These are phyloP conservation scores for Quercus mongolica DNA, from an alignment of 306 rosid genomes.

Conservation along the genomic window DNA sequence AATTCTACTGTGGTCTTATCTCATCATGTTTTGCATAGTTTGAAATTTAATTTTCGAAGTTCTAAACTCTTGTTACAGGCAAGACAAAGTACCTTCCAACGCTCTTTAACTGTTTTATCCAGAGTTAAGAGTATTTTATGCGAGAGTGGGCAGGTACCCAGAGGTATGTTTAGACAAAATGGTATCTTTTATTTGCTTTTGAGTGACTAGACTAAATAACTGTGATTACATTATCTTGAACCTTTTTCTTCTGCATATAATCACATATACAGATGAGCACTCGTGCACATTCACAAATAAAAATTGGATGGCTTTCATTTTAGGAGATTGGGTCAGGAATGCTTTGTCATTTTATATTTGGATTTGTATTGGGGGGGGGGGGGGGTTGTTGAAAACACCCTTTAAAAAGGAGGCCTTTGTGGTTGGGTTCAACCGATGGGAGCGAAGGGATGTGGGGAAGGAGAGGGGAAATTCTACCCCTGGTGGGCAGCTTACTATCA, in stretches of 20 bases:
- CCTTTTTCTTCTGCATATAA: too few species aligned
- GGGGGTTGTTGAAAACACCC: not conserved
- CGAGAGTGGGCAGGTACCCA: too few species aligned
- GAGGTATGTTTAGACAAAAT: too few species aligned
- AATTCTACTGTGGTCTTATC: not conserved
- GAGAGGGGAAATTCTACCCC: not conserved
- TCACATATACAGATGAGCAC: too few species aligned
- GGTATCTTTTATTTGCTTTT: too few species aligned
- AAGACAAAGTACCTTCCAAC: conserved; percentile 67
- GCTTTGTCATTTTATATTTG: not conserved
- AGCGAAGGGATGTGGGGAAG: not conserved
- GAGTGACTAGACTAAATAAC: too few species aligned
- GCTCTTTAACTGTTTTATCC: conserved; percentile 60
- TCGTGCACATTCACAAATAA: too few species aligned
- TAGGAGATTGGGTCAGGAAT: not conserved
- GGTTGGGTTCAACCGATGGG: not conserved
- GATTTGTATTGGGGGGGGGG: not conserved
- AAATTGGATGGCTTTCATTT: too few species aligned
- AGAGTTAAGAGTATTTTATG: conserved; percentile 27
- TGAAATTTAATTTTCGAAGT: conserved; percentile 12
- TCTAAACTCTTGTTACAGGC: conserved; percentile 47
- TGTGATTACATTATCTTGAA: too few species aligned
- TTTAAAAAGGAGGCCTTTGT: not conserved
- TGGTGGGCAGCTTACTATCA: not conserved
- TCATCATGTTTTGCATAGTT: conserved; percentile 13